Evolutionary conservation across 768 basidiomycete species (phyloP), one percentile per base, ranked within the genome.

Genomic region (Leucosporidium scottii): DNA sequence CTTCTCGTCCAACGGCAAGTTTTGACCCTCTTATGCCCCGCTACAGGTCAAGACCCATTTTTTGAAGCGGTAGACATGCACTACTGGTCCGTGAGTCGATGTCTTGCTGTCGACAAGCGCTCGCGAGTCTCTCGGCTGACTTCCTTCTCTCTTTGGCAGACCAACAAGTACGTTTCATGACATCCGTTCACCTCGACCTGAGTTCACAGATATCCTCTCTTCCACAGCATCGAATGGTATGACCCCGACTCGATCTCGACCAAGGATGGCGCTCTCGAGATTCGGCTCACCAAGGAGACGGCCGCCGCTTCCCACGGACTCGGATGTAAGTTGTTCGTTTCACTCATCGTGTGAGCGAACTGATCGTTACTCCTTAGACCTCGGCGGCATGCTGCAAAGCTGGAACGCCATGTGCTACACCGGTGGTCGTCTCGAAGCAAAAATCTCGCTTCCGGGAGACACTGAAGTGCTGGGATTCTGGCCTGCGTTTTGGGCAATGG

Each of bases 1-100:
- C 34, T 36, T 12, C 34, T 36, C 34, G 34, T 36, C 12, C 34
- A 12, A 36, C 12, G 34, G 5, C 34, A 5, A 12, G 12, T 36
- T 36, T 12, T 36, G 5, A 36, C 34, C 34, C 34, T 36, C 34
- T 36, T 12, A 6, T 12, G 34, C 34, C 5, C 34, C 34, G 12
- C 34, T 36, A 36, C 34, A 36, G 34, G 34, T 36, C 34, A 81
- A 64, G 80, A 81, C 59, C 80, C 81, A 10, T 82, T 78, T 67
- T 82, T 80, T 79, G 76, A 80, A 68, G 81, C 81, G 18, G 78
- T 77, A 8, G 80, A 82, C 68, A 66, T 81, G 27, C 79, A 80
- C 67, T 80, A 79, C 66, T 79, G 78, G 27, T 56, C 44, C 39
- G 27, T 54, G 53, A 25, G 25, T 13, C 7, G 53, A 5, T 4